Evolutionary conservation across 768 basidiomycete genomes (phyloP).

Genomic region (Exidia glandulosa): DNA sequence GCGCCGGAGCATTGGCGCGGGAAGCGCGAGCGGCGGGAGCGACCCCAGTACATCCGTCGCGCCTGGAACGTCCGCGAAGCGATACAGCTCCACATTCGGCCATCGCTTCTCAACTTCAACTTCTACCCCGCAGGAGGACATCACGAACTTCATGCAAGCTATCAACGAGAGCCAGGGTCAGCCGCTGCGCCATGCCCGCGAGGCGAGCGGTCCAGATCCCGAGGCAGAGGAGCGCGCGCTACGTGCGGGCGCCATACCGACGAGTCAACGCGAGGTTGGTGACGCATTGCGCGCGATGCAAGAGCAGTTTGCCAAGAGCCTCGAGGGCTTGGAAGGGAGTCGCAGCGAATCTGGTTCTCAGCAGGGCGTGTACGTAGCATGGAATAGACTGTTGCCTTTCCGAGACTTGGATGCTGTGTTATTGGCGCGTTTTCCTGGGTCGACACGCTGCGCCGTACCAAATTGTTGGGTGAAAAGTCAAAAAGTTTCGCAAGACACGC

Average conservation of each 20-base stretch:
- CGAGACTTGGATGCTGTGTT: too few relatives aligned
- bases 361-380: too few relatives aligned
- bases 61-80: not conserved
- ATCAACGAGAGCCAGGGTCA: not conserved
- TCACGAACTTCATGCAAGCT: not conserved
- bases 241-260: not conserved
- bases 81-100: not conserved
- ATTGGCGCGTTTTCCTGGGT: too few relatives aligned
- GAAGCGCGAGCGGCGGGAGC: not conserved
- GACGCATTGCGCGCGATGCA: not conserved
- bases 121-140: not conserved
- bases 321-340: not conserved
- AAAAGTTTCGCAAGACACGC: too few relatives aligned
- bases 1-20: not conserved
- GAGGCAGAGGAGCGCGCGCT: not conserved
- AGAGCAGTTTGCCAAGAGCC: not conserved
- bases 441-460: too few relatives aligned
- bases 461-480: too few relatives aligned
- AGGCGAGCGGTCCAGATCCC: not conserved
- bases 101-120: not conserved
- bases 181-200: not conserved
- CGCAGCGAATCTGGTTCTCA: too few relatives aligned
- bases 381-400: too few relatives aligned
- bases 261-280: not conserved
- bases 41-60: not conserved